Evolutionary conservation across 257 asterid genomes (phyloP).

Genomic region (Asclepias syriaca): DNA sequence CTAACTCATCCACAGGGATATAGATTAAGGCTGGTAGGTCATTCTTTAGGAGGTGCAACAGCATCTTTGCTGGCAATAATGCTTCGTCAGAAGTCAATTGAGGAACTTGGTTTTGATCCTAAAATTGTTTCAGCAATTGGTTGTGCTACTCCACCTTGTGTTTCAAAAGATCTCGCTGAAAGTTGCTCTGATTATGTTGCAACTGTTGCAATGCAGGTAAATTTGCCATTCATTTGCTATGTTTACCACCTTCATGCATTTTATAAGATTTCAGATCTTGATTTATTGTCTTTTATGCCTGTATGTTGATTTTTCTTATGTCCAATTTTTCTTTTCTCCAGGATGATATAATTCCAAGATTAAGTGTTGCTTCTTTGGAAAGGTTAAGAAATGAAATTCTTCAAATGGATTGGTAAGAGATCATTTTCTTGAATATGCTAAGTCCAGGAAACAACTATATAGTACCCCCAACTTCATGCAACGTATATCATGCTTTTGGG

Average conservation of each 20-base stretch:
- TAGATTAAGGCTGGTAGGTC: constrained; percentile 99
- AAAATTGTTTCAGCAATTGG: constrained; percentile 75
- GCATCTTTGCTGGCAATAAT: constrained; percentile 90
- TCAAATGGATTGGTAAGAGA: constrained; percentile 89
- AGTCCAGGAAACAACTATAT: not conserved
- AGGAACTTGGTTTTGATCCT: constrained; percentile 87
- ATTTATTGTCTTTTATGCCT: not conserved
- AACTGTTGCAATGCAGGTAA: constrained; percentile 91
- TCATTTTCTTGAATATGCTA: not conserved
- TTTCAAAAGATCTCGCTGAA: constrained; percentile 84
- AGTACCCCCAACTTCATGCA: not conserved
- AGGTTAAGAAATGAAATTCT: constrained; percentile 90
- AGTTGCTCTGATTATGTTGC: constrained; percentile 75
- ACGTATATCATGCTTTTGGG: not conserved
- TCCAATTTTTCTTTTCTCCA: constrained; percentile 19
- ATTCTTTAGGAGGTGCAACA: constrained; percentile 92
- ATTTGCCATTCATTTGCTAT: not conserved
- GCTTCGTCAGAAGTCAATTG: constrained; percentile 60
- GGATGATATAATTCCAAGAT: constrained; percentile 91
- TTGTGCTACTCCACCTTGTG: constrained; percentile 91
- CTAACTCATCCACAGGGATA: constrained; percentile 84
- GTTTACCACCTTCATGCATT: constrained; percentile 4
- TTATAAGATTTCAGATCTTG: not conserved
- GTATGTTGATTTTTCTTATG: constrained; percentile 2
- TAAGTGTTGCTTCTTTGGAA: constrained; percentile 58